phyloP scores from a whole-genome alignment of 257 asterid species.

The Sherardia arvensis region DNA sequence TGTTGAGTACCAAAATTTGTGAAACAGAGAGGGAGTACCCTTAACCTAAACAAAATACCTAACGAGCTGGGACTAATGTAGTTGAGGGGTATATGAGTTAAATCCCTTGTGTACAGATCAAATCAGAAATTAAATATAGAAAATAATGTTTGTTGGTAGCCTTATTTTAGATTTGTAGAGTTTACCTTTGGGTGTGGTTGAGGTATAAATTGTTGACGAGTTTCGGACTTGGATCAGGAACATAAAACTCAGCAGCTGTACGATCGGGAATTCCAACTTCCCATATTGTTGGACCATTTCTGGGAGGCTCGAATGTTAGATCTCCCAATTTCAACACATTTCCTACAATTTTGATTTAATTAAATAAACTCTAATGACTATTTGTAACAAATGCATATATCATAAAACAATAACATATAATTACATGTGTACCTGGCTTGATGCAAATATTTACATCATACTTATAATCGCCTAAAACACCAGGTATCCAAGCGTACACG shows the following conservation, averaged over 20 bases:
- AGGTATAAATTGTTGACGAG: conserved; percentile 11
- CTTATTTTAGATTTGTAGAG: no score
- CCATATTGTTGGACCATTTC: conserved; percentile 32
- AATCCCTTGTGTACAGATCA: no score
- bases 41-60: no score
- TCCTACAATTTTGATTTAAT: conserved; percentile 9
- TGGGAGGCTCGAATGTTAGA: conserved; percentile 21
- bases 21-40: no score
- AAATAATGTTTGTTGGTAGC: no score
- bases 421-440: conserved; percentile 25
- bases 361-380: background rate
- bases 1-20: no score
- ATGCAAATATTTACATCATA: conserved; percentile 14
- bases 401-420: background rate
- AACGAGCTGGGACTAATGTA: no score
- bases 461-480: conserved; percentile 57
- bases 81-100: no score
- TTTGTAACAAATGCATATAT: background rate
- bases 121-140: no score
- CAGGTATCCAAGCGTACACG: conserved; percentile 60
- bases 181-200: conserved; percentile 10
- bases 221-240: conserved; percentile 22
- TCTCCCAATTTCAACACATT: conserved; percentile 6
- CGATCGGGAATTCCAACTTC: conserved; percentile 36
- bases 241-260: conserved; percentile 22